Evolutionary conservation across 768 basidiomycete species (phyloP), one percentile per base, ranked within the genome.

Genomic region (Trametes cinnabarina): DNA sequence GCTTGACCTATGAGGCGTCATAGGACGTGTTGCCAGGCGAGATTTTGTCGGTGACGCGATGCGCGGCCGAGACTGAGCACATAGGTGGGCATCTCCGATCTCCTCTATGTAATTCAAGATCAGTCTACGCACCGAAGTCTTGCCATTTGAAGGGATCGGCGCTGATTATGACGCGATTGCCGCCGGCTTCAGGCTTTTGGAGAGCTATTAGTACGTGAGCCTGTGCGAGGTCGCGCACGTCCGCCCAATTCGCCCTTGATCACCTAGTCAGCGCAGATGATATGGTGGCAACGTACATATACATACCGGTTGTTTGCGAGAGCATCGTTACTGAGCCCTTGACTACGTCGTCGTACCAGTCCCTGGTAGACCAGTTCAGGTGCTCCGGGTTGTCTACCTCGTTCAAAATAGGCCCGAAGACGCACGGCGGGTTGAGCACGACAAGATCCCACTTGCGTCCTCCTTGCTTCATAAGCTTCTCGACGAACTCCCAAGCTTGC

Each of bases 381-480:
- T 64, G 58, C 34, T 72, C 72, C 28, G 69, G 65, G 14, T 59
- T 62, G 23, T 69, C 66, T 19, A 72, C 68, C 39, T 73, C 70
- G 59, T 79, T 76, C 26, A 67, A 37, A 25, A 55, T 34, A 6
- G 68, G 68, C 32, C 65, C 57, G 25, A 55, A 63, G 22, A 65
- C 53, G 55, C 71, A 81, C 12, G 85, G 81, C 20, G 85, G 85
- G 63, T 81, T 81, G 35, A 86, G 58, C 10, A 77, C 76, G 2
- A 76, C 72, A n/a, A 87, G 62, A 59, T 85, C 85, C 79, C 80
- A 85, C 2, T 67, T 58, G 23, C 82, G 66, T 39, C 72, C 68
- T 14, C 40, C 47, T 52, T 81, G 7, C 12, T 12, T 12, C 6
- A 12, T 78, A 59, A 83, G 72, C 51, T 77, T 59, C 32, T 79